Percentiles rank a stretch among this genome's conserved stretches.
Evolutionary conservation across 495 filamentous ascomycete species (phyloP).

Genomic region (Penicillium salamii): DNA sequence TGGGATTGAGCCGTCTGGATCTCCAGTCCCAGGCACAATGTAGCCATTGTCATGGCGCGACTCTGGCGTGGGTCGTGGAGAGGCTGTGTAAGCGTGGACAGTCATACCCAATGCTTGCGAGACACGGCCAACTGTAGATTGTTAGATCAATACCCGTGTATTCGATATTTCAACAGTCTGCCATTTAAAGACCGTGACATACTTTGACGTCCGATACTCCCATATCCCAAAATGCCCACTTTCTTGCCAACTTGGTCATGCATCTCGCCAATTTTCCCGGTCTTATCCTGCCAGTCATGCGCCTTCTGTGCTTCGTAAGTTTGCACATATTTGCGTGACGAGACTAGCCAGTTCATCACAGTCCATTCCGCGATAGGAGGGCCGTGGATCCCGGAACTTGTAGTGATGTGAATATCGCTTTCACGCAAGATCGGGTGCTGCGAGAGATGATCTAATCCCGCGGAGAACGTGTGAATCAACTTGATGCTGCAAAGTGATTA

Average conservation of each 20-base stretch:
- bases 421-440: conserved; percentile 61
- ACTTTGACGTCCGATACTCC: conserved; percentile 75
- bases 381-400: conserved; percentile 73
- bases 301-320: conserved; percentile 45
- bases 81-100: conserved; percentile 77
- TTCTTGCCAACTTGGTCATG: conserved; percentile 53
- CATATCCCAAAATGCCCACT: conserved; percentile 80
- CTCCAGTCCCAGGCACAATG: conserved; percentile 72
- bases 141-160: not conserved
- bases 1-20: conserved; percentile 70
- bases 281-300: conserved; percentile 34
- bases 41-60: conserved; percentile 63
- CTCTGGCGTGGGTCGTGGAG: conserved; percentile 51
- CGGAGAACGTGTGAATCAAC: conserved; percentile 71
- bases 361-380: conserved; percentile 85
- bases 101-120: conserved; percentile 73
- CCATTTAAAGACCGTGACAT: too few relatives aligned
- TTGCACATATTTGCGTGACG: conserved; percentile 50
- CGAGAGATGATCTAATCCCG: conserved; percentile 68
- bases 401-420: conserved; percentile 63
- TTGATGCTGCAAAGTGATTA: conserved; percentile 49
- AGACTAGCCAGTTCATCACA: conserved; percentile 52
- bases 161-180: not conserved
- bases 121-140: conserved; percentile 54
- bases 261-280: conserved; percentile 19